A percentile compares a stretch with the other conserved stretches of the same genome.
Conservation (phyloP, 176 grass and related monocot genomes). For the Oryza meridionalis region DNA sequence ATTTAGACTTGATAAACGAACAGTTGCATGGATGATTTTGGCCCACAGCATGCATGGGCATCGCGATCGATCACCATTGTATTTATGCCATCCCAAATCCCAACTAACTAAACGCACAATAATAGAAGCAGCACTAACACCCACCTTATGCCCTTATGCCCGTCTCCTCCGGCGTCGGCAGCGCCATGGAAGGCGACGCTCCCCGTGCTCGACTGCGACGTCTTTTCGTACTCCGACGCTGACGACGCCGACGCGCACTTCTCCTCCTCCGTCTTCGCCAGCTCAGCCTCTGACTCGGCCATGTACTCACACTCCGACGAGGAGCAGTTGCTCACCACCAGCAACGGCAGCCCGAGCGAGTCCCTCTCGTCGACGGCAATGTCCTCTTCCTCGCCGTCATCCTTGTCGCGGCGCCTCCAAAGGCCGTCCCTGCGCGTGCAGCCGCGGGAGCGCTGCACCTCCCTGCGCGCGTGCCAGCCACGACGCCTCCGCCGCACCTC, state of each 20-base stretch:
- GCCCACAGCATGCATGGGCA: slow-evolving; percentile 15
- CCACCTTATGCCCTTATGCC: slow-evolving; percentile 47
- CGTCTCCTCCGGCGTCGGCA: slow-evolving; percentile 14
- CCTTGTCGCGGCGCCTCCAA: slow-evolving; percentile 39
- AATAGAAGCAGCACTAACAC: slow-evolving; percentile 42
- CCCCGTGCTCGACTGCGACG: background rate
- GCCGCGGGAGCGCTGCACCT: too few species aligned
- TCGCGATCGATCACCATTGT: slow-evolving; percentile 38
- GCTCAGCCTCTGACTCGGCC: background rate
- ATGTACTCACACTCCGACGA: slow-evolving; percentile 24
- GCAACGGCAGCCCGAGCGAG: slow-evolving; percentile 48
- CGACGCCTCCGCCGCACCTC: too few species aligned
- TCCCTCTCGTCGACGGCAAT: slow-evolving; percentile 44
- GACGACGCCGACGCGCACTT: background rate
- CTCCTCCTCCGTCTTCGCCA: background rate
- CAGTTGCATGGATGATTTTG: background rate
- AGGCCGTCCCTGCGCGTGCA: slow-evolving; percentile 39
- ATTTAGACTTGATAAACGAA: background rate
- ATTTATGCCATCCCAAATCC: slow-evolving; percentile 15
- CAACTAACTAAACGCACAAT: slow-evolving; percentile 40
- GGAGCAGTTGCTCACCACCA: slow-evolving; percentile 75
- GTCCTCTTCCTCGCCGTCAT: background rate
- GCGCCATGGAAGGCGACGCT: background rate
- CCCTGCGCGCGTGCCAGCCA: too few species aligned
- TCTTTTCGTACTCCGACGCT: slow-evolving; percentile 17